These are phyloP conservation scores for Clausena lansium DNA, from an alignment of 345 rosid genomes.

Conservation along the genomic window DNA sequence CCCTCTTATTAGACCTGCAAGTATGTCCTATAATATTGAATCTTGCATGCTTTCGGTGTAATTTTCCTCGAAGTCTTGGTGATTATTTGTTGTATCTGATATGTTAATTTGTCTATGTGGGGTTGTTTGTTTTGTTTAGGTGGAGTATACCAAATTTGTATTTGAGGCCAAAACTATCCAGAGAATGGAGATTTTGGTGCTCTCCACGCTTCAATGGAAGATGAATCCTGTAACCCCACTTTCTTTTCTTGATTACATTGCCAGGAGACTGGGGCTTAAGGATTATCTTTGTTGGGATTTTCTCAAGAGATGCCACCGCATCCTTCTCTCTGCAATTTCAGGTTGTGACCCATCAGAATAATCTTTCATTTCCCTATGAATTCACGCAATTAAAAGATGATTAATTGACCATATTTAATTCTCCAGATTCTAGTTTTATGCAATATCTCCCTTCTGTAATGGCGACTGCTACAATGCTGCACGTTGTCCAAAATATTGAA, in stretches of 20 bases:
- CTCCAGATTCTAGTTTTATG: slow-evolving; percentile 52
- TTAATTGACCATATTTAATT: background rate
- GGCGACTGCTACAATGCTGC: slow-evolving; percentile 61
- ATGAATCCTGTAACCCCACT: slow-evolving; percentile 74
- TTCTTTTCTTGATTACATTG: slow-evolving; percentile 58
- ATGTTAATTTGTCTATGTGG: slow-evolving; percentile 5
- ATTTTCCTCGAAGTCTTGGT: background rate
- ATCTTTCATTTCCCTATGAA: background rate
- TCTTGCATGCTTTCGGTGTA: background rate
- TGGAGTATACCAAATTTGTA: slow-evolving; percentile 48
- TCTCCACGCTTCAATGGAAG: slow-evolving; percentile 73
- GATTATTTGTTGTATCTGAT: background rate
- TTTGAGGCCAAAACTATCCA: slow-evolving; percentile 65
- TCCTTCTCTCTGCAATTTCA: slow-evolving; percentile 44
- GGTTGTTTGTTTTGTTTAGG: slow-evolving; percentile 37
- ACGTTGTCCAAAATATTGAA: slow-evolving; percentile 38
- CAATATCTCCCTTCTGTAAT: slow-evolving; percentile 50
- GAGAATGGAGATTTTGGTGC: slow-evolving; percentile 71
- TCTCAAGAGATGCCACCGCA: slow-evolving; percentile 46
- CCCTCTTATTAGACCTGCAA: slow-evolving; percentile 64
- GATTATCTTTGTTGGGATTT: slow-evolving; percentile 52
- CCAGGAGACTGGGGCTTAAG: slow-evolving; percentile 61
- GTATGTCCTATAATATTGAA: slow-evolving; percentile 23
- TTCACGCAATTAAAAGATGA: background rate
- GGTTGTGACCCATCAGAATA: slow-evolving; percentile 29